Conservation (phyloP, 164 flowering plant species). For the Sextonia rubra region DNA sequence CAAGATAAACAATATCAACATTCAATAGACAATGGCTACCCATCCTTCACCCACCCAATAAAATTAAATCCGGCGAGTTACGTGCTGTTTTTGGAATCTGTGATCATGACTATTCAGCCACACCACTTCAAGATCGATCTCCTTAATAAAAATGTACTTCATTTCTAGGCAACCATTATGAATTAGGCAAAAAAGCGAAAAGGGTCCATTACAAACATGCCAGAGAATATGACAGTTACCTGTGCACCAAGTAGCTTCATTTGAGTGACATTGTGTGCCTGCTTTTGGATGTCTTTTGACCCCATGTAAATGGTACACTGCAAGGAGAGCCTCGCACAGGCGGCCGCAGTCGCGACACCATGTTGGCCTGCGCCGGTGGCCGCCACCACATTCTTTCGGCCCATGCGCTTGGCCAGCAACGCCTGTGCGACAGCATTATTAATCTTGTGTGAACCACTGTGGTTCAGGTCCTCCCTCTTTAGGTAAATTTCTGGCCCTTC, state of each 20-base stretch:
- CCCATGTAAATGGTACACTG: constrained; percentile 52
- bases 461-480: constrained; percentile 56
- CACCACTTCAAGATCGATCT: no score
- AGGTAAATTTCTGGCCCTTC: constrained; percentile 45
- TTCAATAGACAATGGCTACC: no score
- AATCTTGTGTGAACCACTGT: constrained; percentile 51
- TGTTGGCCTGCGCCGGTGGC: constrained; percentile 66
- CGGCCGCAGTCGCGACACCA: constrained; percentile 58
- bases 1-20: no score
- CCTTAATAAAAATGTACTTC: no score
- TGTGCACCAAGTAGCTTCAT: constrained; percentile 47
- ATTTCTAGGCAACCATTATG: background rate
- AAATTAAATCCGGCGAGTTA: no score
- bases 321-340: constrained; percentile 40
- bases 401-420: constrained; percentile 49
- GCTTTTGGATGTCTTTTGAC: constrained; percentile 36
- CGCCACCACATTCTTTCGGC: constrained; percentile 27
- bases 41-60: no score
- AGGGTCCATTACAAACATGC: no score
- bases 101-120: no score
- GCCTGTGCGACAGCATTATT: constrained; percentile 57
- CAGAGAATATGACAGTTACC: constrained; percentile 9
- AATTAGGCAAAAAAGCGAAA: background rate
- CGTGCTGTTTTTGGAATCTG: no score
- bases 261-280: constrained; percentile 30